Conservation (phyloP, 1,284 basidiomycete species). For the Mrakiaceae sp. region DNA sequence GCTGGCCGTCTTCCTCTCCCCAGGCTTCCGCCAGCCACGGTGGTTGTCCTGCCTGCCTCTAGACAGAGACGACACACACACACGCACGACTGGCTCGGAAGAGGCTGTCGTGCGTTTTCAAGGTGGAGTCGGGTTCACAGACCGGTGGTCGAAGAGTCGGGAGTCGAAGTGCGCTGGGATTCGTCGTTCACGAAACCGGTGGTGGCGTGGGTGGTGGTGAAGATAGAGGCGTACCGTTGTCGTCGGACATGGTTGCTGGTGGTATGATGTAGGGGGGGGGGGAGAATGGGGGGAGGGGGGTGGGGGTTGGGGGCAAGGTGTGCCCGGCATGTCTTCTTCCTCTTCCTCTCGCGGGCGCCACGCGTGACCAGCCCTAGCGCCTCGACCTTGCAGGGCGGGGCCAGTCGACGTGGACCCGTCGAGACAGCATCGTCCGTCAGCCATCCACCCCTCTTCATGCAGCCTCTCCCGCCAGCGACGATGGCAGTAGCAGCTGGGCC, state of each 20-base stretch:
- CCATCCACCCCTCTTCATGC: no score
- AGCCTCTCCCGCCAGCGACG: no score
- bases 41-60: not conserved
- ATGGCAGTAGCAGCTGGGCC: no score
- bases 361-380: no score
- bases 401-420: no score
- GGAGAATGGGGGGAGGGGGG: not conserved
- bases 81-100: not conserved
- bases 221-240: constrained; percentile 11
- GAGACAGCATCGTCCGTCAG: no score
- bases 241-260: constrained; percentile 6
- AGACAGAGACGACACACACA: not conserved
- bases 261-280: not conserved
- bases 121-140: not conserved
- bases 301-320: not conserved
- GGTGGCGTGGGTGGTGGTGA: not conserved
- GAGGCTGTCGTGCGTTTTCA: not conserved
- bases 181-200: not conserved
- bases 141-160: not conserved
- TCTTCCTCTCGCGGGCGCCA: no score
- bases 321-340: no score
- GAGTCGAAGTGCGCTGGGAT: not conserved
- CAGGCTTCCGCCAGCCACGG: no score
- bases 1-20: not conserved
- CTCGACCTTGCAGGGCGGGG: no score